Base-by-base conservation (phyloP, 176 grass and related monocot species). In the Puccinellia tenuiflora region DNA sequence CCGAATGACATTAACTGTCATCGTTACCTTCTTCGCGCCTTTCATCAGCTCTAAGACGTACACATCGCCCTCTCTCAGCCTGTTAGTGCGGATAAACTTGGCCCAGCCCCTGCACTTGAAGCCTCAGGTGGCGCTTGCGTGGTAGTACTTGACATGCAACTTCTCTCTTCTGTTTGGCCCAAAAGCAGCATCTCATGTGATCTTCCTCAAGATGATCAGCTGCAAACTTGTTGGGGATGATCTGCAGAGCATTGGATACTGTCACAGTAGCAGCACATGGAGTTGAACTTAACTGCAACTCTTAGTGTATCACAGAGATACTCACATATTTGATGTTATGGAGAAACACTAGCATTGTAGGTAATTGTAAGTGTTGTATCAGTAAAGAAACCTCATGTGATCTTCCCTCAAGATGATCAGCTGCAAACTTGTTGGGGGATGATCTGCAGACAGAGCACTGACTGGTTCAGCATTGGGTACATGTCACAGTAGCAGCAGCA, bases 11-110 rank as follows among this genome's bases (percentile, higher is more conserved):
- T 84, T 56, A 5, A 74, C 81, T 0, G 10, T 67, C 81, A 88
- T 84, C 2, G 51, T 35, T 18, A 26, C 74, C 80, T 34, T 83
- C 65, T 10, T 62, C 3, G 39, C 0, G 8, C 46, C 31, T 75
- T 53, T 90, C 39, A 75, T 80, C 63, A 93, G 39, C 66, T 90
- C 73, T 14, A 88, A 90, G 18, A 79, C 0, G 3, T 88, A 88
- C n/a, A 86, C 5, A 9, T 84, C 17, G 5, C 69, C 85, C 17
- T 78, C 73, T 10, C 56, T 24, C 35, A 90, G 61, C 21, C 82
- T 61, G 35, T 83, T 83, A 5, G 75, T 51, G 3, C 4, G 17
- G 5, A 86, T 65, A 61, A 90, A 86, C 15, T 69, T 62, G 68
- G 13, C 34, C 81, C 76, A 83, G 9, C 68, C 39, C 28, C 29